Evolutionary conservation across 495 filamentous ascomycete genomes (phyloP).

Genomic region (Hypoxylon crocopeplum): DNA sequence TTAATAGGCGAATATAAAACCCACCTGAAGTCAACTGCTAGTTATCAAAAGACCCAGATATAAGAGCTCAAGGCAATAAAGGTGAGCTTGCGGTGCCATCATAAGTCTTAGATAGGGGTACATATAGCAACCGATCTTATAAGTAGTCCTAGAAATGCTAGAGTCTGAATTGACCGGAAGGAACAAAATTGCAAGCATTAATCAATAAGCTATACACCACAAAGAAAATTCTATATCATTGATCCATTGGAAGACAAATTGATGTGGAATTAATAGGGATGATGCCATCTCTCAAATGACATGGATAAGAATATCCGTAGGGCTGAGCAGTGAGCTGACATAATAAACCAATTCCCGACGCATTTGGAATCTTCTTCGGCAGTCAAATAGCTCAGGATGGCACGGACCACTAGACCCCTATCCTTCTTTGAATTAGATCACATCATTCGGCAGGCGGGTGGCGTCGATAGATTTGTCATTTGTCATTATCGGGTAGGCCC

Average conservation of each 20-base stretch:
- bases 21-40: too few relatives aligned
- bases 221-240: background rate
- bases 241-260: background rate
- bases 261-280: background rate
- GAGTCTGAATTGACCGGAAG: too few relatives aligned
- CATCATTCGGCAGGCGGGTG: conserved; percentile 27
- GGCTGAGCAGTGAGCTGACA: conserved; percentile 19
- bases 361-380: conserved; percentile 20
- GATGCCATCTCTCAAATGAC: background rate
- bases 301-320: background rate
- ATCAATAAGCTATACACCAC: too few relatives aligned
- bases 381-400: conserved; percentile 12
- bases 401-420: conserved; percentile 10
- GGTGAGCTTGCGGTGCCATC: too few relatives aligned
- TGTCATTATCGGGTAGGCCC: conserved; percentile 24
- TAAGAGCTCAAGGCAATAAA: too few relatives aligned
- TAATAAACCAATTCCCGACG: background rate
- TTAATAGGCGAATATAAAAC: background rate
- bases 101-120: too few relatives aligned
- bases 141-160: too few relatives aligned
- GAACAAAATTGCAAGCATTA: too few relatives aligned
- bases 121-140: too few relatives aligned
- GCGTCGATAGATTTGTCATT: conserved; percentile 38
- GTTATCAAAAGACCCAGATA: too few relatives aligned
- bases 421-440: conserved; percentile 12